Evolutionary conservation across 495 filamentous ascomycete genomes (phyloP), one percentile per base, ranked within the genome.

Genomic region (Hyaloscypha hepaticicola): DNA sequence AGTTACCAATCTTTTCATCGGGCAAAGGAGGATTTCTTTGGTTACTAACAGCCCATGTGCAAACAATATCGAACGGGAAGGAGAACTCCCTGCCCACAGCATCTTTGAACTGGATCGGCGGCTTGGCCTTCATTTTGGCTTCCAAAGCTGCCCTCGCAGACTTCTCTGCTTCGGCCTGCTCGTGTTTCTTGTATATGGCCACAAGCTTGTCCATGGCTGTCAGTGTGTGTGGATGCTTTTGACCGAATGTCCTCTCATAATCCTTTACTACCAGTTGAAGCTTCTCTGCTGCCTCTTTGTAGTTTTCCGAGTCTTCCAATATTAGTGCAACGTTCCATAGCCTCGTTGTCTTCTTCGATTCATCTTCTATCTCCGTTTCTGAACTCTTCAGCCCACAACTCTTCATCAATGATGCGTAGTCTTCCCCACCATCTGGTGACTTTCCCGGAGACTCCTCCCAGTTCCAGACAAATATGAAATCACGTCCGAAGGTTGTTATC

Each of bases 21-120:
- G 21, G 48, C 5, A n/a, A 48, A 11, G 55, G 7, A 72, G n/a
- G n/a, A n/a, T n/a, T n/a, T n/a, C 82, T 74, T 72, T n/a, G n/a
- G n/a, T n/a, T n/a, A n/a, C n/a, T n/a, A n/a, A 86, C 85, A 74
- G 78, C 78, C 87, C 87, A 89, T 5, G 82, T 87, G 67, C 83
- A 82, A 65, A 82, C 87, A 16, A 87, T 72, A 66, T 87, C 78
- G 73, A 82, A 88, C 7, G 87, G 87, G 63, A 88, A 88, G 61
- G 77, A 76, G 70, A 85, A 88, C 64, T 87, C 87, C 33, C 87
- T 72, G 7, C 84, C 84, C 31, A 89, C 83, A 9, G 87, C 86
- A 70, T 89, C 87, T 60, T 85, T 86, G 71, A 88, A 88, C 68
- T 83, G 83, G 69, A 89, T 80, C 70, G 83, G 81, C 63, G 22